Percentiles rank a stretch among this genome's conserved stretches.
phyloP scores from a whole-genome alignment of 768 basidiomycete genomes.

The Mycena capillaripes region DNA sequence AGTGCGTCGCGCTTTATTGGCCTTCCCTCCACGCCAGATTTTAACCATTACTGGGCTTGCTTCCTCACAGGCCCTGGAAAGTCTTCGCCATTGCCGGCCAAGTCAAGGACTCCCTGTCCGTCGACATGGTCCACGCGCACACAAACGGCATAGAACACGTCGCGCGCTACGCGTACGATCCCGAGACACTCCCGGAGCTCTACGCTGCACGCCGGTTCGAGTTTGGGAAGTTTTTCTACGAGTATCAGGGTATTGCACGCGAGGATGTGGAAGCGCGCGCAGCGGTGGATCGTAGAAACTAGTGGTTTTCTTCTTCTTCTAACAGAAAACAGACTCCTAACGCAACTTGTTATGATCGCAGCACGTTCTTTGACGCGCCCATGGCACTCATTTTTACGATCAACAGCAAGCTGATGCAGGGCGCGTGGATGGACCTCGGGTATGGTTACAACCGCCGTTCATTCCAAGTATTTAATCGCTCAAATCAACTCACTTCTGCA shows the following conservation, averaged over 20 bases:
- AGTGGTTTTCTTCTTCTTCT: background rate
- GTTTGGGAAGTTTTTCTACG: constrained; percentile 25
- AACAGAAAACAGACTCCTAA: background rate
- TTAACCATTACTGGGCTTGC: too few relatives aligned
- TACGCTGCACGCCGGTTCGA: constrained; percentile 17
- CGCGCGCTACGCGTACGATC: too few relatives aligned
- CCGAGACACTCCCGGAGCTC: background rate
- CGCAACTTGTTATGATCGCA: background rate
- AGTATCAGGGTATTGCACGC: background rate
- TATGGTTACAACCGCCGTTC: background rate
- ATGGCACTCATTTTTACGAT: constrained; percentile 35
- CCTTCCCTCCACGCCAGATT: too few relatives aligned
- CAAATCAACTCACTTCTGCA: too few relatives aligned
- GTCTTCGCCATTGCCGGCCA: too few relatives aligned
- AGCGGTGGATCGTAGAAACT: constrained; percentile 1
- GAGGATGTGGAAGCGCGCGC: constrained; percentile 9
- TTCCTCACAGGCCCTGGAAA: too few relatives aligned
- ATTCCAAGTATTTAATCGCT: too few relatives aligned
- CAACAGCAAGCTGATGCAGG: constrained; percentile 14
- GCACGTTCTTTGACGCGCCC: constrained; percentile 35
- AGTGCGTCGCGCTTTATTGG: too few relatives aligned
- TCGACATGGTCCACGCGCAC: too few relatives aligned
- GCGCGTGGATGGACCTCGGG: constrained; percentile 36
- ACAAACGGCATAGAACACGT: too few relatives aligned
- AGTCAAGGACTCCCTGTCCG: too few relatives aligned